Base-by-base conservation (phyloP, 2,329 filamentous ascomycete species). In the Colletotrichum sp. region DNA sequence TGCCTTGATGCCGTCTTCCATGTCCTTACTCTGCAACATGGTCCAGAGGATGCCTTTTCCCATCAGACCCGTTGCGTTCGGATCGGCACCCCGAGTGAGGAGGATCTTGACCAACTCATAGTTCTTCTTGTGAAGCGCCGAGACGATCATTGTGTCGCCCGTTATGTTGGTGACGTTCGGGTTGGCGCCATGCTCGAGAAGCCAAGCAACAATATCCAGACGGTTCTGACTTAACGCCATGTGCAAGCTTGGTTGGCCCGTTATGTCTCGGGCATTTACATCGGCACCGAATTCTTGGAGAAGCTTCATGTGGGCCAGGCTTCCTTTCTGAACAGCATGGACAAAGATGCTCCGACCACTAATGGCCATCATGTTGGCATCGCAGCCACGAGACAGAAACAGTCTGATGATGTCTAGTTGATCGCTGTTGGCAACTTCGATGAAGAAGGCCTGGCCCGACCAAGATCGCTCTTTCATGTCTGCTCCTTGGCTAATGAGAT, bases 341-440 rank as follows among this genome's bases (percentile, higher is more conserved):
- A 79, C 78, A 2, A 85, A 76, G 10, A 85, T 64, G 0, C 81
- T 80, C n/a, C 77, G 81, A 1, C 84, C 83, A 3, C 78, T 81
- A 9, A 83, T 70, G 30, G 84, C 82, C 5, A 71, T 79, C 0
- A 81, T 78, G 14, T 81, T 82, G 1, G 80, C 69, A 7, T 82
- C 80, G n/a, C 87, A 87, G 8, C 87, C 86, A 32, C 78, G 79
- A 13, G 81, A 77, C 13, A 84, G 78, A 65, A 85, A 77, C 24
- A 81, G 68, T 18, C 71, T 72, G 43, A 81, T 61, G 32, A 76
- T 71, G 14, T 77, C 71, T 28, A 78, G 61, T 2, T 67, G 59
- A n/a, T 68, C 74, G 39, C 65, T 72, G 24, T 66, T 68, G n/a
- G 68, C 76, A 6, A 77, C 71, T 16, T 77, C 77, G 34, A 78